Percentiles rank a stretch among this genome's conserved stretches.
phyloP scores from a whole-genome alignment of 2,329 filamentous ascomycete genomes.

The Clonostachys byssicola region DNA sequence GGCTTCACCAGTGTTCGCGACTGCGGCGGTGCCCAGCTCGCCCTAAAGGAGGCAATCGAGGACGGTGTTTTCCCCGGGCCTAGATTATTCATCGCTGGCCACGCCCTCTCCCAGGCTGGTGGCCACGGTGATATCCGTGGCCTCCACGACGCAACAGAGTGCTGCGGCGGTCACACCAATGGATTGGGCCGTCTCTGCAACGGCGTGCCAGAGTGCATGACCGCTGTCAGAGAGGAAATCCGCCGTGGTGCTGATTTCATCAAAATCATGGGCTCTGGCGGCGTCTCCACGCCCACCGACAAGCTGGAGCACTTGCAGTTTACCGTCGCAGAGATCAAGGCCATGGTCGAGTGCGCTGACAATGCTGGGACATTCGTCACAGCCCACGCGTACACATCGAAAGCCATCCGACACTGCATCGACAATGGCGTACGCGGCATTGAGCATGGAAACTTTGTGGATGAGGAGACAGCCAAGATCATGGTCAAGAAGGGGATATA shows the following conservation, averaged over 20 bases:
- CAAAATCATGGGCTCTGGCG: constrained; percentile 51
- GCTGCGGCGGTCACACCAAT: constrained; percentile 11
- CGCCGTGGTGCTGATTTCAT: constrained; percentile 54
- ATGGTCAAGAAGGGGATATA: constrained; percentile 44
- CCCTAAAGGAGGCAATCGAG: constrained; percentile 52
- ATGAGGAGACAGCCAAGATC: constrained; percentile 34
- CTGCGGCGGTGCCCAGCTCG: constrained; percentile 49
- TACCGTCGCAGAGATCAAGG: constrained; percentile 48
- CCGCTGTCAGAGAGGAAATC: constrained; percentile 47
- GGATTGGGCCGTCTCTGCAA: constrained; percentile 33
- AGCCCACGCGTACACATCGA: constrained; percentile 52
- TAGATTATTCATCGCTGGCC: constrained; percentile 47
- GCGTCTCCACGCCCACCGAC: constrained; percentile 49
- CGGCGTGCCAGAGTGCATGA: constrained; percentile 49
- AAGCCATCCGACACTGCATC: constrained; percentile 43
- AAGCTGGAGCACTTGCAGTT: constrained; percentile 50
- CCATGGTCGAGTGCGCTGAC: constrained; percentile 44
- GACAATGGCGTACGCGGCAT: constrained; percentile 51
- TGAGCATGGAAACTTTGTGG: constrained; percentile 38
- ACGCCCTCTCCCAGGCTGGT: constrained; percentile 50
- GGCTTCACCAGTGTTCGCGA: constrained; percentile 58
- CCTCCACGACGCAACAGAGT: not conserved
- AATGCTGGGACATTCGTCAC: constrained; percentile 49
- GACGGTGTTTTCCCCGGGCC: constrained; percentile 52
- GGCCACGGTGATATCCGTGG: constrained; percentile 43